Conservation (phyloP, 805 yeast genomes). For the Ogataea corticis region DNA sequence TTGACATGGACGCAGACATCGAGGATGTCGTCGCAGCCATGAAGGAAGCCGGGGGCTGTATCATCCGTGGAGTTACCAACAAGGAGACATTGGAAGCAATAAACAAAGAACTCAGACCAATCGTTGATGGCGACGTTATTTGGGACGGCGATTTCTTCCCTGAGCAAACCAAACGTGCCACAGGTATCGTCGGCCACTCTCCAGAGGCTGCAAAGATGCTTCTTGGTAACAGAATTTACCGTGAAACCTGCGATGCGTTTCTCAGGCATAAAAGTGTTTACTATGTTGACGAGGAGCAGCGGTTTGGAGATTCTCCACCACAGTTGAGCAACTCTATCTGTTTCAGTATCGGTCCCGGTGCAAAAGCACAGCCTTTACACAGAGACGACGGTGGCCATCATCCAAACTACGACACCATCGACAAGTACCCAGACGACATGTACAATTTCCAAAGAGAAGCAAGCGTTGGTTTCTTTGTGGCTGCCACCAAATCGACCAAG, state of each 20-base stretch:
- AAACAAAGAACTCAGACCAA: constrained; percentile 23
- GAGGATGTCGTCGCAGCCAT: constrained; percentile 18
- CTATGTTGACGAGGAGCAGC: constrained; percentile 14
- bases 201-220: constrained; percentile 12
- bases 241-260: constrained; percentile 14
- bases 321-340: constrained; percentile 29
- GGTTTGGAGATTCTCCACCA: constrained; percentile 22
- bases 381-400: constrained; percentile 34
- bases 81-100: constrained; percentile 17
- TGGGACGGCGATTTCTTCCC: constrained; percentile 19
- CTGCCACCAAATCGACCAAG: constrained; percentile 28
- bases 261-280: constrained; percentile 12
- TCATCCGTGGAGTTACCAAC: constrained; percentile 22
- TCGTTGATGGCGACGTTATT: constrained; percentile 22
- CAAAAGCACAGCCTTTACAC: constrained; percentile 29
- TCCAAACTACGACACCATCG: constrained; percentile 24
- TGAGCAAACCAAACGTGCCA: constrained; percentile 11
- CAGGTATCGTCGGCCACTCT: constrained; percentile 16
- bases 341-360: constrained; percentile 32
- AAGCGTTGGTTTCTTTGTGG: constrained; percentile 28
- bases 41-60: constrained; percentile 28
- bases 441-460: constrained; percentile 22
- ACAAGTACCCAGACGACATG: constrained; percentile 14
- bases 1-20: constrained; percentile 14
- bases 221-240: constrained; percentile 9